Conservation (phyloP, 768 basidiomycete genomes). For the Coprinopsis sp. region DNA sequence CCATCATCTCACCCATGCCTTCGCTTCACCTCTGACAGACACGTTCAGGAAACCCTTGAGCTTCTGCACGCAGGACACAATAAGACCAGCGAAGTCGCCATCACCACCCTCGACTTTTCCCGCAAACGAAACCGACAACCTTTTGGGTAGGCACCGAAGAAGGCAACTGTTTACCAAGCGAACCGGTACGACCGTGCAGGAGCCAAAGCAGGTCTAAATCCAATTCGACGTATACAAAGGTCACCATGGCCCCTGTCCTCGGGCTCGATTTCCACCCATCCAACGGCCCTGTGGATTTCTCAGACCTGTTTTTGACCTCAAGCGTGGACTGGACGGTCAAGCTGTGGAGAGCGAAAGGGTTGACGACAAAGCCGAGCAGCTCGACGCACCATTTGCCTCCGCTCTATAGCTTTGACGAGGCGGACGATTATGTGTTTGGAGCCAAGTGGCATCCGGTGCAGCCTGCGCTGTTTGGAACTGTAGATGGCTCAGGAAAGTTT, state of each 20-base stretch:
- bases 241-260: conserved; percentile 90
- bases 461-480: conserved; percentile 89
- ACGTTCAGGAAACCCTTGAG: conserved; percentile 87
- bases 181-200: conserved; percentile 97
- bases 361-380: conserved; percentile 69
- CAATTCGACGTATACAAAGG: conserved; percentile 90
- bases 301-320: conserved; percentile 88
- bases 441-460: conserved; percentile 97
- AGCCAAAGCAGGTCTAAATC: conserved; percentile 91
- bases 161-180: conserved; percentile 93
- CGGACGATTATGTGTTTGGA: conserved; percentile 98
- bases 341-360: conserved; percentile 82
- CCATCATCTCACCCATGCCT: not conserved
- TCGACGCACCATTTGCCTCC: conserved; percentile 59
- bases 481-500: conserved; percentile 93
- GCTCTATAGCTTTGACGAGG: conserved; percentile 93
- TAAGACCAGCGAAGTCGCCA: conserved; percentile 95
- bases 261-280: conserved; percentile 93
- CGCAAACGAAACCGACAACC: conserved; percentile 90
- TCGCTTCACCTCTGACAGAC: not conserved
- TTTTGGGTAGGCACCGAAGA: conserved; percentile 99
- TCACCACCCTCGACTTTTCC: conserved; percentile 94
- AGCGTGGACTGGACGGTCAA: conserved; percentile 99
- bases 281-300: conserved; percentile 89
- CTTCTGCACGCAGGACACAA: conserved; percentile 85